Evolutionary conservation across 495 filamentous ascomycete genomes (phyloP), one percentile per base, ranked within the genome.

Genomic region (Schizothecium vesticola): DNA sequence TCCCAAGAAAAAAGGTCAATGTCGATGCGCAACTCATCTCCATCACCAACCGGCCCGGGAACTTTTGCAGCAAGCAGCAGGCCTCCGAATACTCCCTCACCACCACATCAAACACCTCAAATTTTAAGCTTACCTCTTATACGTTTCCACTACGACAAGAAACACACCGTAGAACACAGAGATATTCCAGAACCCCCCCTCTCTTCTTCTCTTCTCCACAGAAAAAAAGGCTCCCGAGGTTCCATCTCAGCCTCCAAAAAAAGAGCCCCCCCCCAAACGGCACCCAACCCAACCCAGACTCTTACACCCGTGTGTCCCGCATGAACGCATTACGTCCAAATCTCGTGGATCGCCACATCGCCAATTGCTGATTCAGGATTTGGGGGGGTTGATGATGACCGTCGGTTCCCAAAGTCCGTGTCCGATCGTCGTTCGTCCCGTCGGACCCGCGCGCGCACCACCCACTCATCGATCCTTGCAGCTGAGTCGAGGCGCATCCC

Each of bases 241-340:
- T 59, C 58, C 23, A 59, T 59, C 31, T 66, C 57, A 61, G 31
- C 65, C 65, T 24, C 25, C 58, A 28, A n/a, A 51, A 51, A n/a
- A 51, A 51, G 43, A n/a, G n/a, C n/a, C n/a, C n/a, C n/a, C n/a
- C n/a, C n/a, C n/a, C n/a, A n/a, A n/a, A n/a, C n/a, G n/a, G n/a
- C n/a, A 5, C 43, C 43, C 43, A n/a, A 51, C 43, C 43, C 43
- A 51, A 51, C 43, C 43, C 43, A 51, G 43, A 51, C 43, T n/a
- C 19, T 51, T 51, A 6, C 43, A 6, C 43, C 43, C 43, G 43
- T 19, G 36, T n/a, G 5, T 19, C 43, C 16, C 62, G 76, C 76
- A 78, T 78, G 60, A 76, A 78, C 68, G 76, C 76, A 78, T 78
- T 74, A 61, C 70, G 36, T 31, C 61, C 64, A 78, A 51, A 77